phyloP scores from a whole-genome alignment of 345 rosid genomes.

The Rhodamnia rubescens region DNA sequence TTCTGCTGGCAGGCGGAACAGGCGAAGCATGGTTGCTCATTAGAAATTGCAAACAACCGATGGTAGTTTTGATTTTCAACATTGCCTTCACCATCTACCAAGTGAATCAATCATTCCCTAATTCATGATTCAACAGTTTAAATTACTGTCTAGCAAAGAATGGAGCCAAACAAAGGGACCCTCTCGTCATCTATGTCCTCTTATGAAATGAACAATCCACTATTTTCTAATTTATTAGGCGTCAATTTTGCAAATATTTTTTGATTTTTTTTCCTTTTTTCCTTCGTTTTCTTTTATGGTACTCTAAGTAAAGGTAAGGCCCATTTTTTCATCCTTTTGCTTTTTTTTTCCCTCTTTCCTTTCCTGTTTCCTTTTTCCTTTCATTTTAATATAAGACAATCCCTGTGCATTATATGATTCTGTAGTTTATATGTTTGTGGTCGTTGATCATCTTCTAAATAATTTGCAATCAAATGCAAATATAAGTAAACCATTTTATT shows the following conservation, averaged over 20 bases:
- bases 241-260: not conserved
- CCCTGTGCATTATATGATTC: not conserved
- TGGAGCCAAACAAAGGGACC: too few relatives aligned
- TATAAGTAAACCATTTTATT: not conserved
- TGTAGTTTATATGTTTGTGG: not conserved
- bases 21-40: rapidly evolving
- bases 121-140: too few relatives aligned
- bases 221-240: not conserved
- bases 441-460: not conserved
- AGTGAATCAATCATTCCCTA: not conserved
- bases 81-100: not conserved
- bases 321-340: not conserved
- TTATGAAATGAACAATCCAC: too few relatives aligned
- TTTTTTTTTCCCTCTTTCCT: not conserved
- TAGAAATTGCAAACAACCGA: not conserved
- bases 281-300: not conserved
- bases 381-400: not conserved
- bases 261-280: not conserved
- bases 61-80: not conserved
- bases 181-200: too few relatives aligned
- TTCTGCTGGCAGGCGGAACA: too few relatives aligned
- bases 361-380: not conserved
- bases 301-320: not conserved
- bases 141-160: too few relatives aligned
- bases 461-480: not conserved